Conservation (phyloP, 73 alveolate genomes). For the Tetrahymena elliotti region DNA sequence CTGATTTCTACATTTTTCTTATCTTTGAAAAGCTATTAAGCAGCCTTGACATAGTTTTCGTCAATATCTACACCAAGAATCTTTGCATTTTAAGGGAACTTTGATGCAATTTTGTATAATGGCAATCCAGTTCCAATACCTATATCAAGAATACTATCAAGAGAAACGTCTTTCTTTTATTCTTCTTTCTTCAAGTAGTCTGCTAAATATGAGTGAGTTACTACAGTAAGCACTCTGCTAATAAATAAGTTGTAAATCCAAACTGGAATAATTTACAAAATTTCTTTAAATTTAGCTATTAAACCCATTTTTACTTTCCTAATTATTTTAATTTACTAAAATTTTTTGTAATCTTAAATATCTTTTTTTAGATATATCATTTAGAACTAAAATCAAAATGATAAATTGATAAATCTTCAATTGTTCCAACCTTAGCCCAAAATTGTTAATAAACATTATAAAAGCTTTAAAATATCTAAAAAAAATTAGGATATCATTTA, state of each 20-base stretch:
- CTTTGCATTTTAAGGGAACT: conserved; percentile 15
- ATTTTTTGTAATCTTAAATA: not conserved
- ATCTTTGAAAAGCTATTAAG: conserved; percentile 13
- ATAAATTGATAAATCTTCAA: not conserved
- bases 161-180: not conserved
- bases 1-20: conserved; percentile 26
- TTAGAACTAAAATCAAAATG: not conserved
- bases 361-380: not conserved
- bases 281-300: not conserved
- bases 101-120: conserved; percentile 6
- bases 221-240: not conserved
- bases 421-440: not conserved
- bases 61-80: conserved; percentile 42
- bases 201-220: not conserved
- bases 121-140: conserved; percentile 42
- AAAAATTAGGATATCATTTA: no score
- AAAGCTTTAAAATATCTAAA: no score
- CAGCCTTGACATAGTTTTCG: conserved; percentile 12
- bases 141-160: conserved; percentile 25
- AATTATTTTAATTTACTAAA: not conserved
- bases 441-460: not conserved
- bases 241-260: not conserved
- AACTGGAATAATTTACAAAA: not conserved
- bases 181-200: not conserved
- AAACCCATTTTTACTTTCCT: not conserved